Evolutionary conservation across 352 stramenopile species (phyloP), one percentile per base, ranked within the genome.

Genomic region (Albugo laibachii): DNA sequence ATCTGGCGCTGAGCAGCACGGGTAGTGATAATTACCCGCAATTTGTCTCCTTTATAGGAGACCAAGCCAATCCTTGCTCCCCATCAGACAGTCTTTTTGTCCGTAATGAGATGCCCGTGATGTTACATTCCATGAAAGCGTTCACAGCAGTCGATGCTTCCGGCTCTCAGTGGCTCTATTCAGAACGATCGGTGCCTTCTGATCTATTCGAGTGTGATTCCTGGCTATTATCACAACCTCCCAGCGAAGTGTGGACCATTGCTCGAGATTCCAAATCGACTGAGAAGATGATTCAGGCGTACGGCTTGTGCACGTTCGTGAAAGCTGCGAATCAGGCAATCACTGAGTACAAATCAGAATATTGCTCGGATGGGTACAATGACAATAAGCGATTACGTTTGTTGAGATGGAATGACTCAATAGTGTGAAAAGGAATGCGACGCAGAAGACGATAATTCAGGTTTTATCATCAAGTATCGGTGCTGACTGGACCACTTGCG

Each of bases 181-280:
- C 80, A 60, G 67, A 66, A 50, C 52, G 66, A 34, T 56, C 78
- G 24, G 65, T 89, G 53, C 76, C 76, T 10, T 61, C 69, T 34
- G 62, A 89, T 27, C 21, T 86, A 27, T 86, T 89, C 45, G 54
- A 69, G 16, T 89, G 76, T 45, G 73, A 89, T 46, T 66, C 75
- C 48, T 89, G 73, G 73, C 51, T 86, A 19, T 53, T 89, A 40
- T 62, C 71, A 1, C 27, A 64, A 15, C 73, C 76, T 11, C 72
- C 72, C 0, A 48, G 61, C 16, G 68, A 62, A 5, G 48, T 86
- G 10, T 89, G 76, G 76, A 67, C 65, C 12, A 47, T 72, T 18
- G 69, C 69, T 13, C 77, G 82, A 55, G 48, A 58, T 24, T 58
- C 54, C 5, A 50, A 57, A 14, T 62, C 86, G 45, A 46, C 55